Percentiles rank a stretch among this genome's conserved stretches.
These are phyloP conservation scores for Flammula alnicola DNA, from an alignment of 1,284 basidiomycete species.

Conservation along the genomic window DNA sequence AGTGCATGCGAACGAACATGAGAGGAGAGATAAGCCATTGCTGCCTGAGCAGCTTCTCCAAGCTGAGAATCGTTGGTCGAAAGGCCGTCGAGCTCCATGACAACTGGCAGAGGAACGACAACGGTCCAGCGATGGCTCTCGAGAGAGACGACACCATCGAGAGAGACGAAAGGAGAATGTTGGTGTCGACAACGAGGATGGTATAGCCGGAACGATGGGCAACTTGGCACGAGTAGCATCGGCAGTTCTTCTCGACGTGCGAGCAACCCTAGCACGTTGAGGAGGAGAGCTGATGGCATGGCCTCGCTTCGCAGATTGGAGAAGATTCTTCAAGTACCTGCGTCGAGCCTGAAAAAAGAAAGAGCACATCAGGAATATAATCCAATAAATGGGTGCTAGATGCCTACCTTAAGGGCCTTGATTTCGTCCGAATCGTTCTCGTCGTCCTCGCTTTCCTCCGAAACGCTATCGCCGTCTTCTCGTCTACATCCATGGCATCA, in stretches of 20 bases:
- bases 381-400: conserved; percentile 7
- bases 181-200: conserved; percentile 92
- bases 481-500: conserved; percentile 74
- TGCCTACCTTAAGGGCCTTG: conserved; percentile 72
- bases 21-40: conserved; percentile 78
- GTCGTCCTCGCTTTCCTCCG: conserved; percentile 43
- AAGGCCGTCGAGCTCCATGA: conserved; percentile 96
- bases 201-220: conserved; percentile 87
- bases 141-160: conserved; percentile 74
- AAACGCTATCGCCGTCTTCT: conserved; percentile 44
- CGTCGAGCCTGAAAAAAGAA: conserved; percentile 59
- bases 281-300: conserved; percentile 21
- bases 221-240: conserved; percentile 45
- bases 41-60: conserved; percentile 72
- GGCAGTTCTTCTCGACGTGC: conserved; percentile 34
- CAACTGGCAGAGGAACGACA: conserved; percentile 89
- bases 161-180: conserved; percentile 86
- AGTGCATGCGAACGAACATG: conserved; percentile 76
- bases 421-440: conserved; percentile 71
- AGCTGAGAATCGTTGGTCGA: conserved; percentile 68
- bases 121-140: conserved; percentile 87
- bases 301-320: conserved; percentile 53
- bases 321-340: conserved; percentile 63
- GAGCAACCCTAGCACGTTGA: conserved; percentile 37
- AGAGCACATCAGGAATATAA: conserved; percentile 11